phyloP scores from a whole-genome alignment of 495 filamentous ascomycete genomes.

The Neurospora terricola region DNA sequence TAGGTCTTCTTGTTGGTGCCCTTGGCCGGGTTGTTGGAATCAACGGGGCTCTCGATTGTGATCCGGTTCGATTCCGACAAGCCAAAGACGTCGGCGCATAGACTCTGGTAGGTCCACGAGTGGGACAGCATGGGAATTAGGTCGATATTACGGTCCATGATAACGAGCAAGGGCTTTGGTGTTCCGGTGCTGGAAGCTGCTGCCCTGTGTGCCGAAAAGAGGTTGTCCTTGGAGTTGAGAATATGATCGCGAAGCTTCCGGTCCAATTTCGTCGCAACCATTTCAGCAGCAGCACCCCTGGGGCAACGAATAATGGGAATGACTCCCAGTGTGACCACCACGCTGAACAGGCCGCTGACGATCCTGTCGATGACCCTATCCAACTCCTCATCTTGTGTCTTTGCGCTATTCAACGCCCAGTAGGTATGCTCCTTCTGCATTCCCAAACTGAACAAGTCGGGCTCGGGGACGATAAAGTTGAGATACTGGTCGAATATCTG shows the following conservation, averaged over 20 bases:
- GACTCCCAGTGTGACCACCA: constrained; percentile 91
- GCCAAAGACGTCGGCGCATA: constrained; percentile 82
- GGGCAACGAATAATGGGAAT: constrained; percentile 60
- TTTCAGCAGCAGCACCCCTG: constrained; percentile 84
- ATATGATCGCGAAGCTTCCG: constrained; percentile 94
- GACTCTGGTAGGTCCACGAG: constrained; percentile 96
- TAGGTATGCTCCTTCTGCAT: constrained; percentile 79
- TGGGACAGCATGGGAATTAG: constrained; percentile 97
- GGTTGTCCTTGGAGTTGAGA: constrained; percentile 91
- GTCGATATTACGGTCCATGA: constrained; percentile 92
- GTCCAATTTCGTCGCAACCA: constrained; percentile 88
- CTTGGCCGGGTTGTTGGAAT: constrained; percentile 62
- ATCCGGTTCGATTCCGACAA: constrained; percentile 70
- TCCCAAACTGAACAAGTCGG: constrained; percentile 88
- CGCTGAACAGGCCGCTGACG: constrained; percentile 90
- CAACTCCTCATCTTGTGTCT: constrained; percentile 81
- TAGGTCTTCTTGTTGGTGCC: constrained; percentile 73
- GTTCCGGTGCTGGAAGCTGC: constrained; percentile 36
- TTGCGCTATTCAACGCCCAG: constrained; percentile 86
- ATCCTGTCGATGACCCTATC: constrained; percentile 80
- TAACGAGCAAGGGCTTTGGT: constrained; percentile 71
- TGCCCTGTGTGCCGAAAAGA: constrained; percentile 53
- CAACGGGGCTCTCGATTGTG: constrained; percentile 72
- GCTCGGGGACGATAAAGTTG: constrained; percentile 94
- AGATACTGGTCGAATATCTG: constrained; percentile 97